Evolutionary conservation across 1,284 basidiomycete species (phyloP), one percentile per base, ranked within the genome.

Genomic region (Trametes pubescens): DNA sequence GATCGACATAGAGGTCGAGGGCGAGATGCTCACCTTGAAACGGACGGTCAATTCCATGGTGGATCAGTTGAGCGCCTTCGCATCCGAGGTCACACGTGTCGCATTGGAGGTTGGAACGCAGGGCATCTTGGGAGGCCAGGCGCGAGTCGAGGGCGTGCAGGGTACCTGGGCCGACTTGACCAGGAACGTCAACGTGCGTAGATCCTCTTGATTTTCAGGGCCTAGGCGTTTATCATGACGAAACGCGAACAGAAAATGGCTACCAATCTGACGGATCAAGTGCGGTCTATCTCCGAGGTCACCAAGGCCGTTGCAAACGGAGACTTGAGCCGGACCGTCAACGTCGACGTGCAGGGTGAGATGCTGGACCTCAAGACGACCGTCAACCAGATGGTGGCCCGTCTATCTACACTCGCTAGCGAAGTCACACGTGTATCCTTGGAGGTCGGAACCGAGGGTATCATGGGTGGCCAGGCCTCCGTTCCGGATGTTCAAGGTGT

Each of bases 291-390:
- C 66, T 97, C 97, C 1, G 90, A 94, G 73, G 97, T 99, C 51
- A 99, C 98, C 34, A 99, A 97, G 76, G 94, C 95, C 48, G 97
- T 99, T 68, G 97, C 98, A 1, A 84, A 91, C 65, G 98, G 98
- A 59, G 95, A 99, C 74, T 81, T 99, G 56, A 88, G 84, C 69
- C 93, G 95, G 77, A 90, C 91, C 48, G 95, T 99, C 77, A 91
- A 95, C 67, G 96, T 98, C 67, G 96, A 98, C 73, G 96, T 97
- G 26, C 94, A 96, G 76, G 96, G 97, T 65, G 97, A 99, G 81
- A 98, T 99, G 85, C 83, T 98, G 9, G 96, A 98, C 70, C 81
- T 99, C 76, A 99, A 94, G 81, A 84, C 88, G 77, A 95, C 93
- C 0, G 94, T 96, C 72, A 97, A 97, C 78, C 90, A 88, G 61